Evolutionary conservation across 2,329 filamentous ascomycete genomes (phyloP), one percentile per base, ranked within the genome.

Genomic region (Aspergillus neotritici): DNA sequence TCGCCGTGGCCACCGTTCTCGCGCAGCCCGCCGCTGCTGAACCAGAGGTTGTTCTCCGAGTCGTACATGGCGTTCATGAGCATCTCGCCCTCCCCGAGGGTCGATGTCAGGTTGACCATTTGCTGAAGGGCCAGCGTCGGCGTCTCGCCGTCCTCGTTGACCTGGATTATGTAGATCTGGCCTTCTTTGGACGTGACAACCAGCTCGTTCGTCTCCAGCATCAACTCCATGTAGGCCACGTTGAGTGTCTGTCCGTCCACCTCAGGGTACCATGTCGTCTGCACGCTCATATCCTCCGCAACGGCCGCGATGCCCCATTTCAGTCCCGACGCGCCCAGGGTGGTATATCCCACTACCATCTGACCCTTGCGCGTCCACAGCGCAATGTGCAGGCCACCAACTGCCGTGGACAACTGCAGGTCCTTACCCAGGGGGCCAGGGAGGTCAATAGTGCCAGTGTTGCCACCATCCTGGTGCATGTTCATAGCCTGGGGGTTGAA

Each of bases 61-160:
- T 40, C 38, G 15, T 40, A 40, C 38, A 40, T 40, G 15, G 31
- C 38, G 21, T 40, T 40, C 30, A 34, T 32, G n/a, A 40, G 15
- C 16, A 40, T 16, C 12, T 40, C 38, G 8, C 31, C 38, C 13
- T 10, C 4, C 4, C 10, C 38, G 4, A 40, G 14, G 3, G 34
- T 31, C 5, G 31, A 40, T 8, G 38, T 40, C 30, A 40, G 10
- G 13, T 40, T 29, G 5, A 17, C 14, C 29, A 29, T 40, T 10
- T 21, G 15, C 4, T 29, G 25, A 3, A 40, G 38, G 9, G 21
- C 31, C 17, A 41, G 17, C 31, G 14, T 16, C 14, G 33, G 33
- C 12, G 14, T 16, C 3, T 16, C 31, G 4, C 13, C 31, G 3
- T 21, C 31, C 16, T 21, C 31, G 1, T 31, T 13, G 21, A 41